phyloP scores from a whole-genome alignment of 768 basidiomycete genomes.

The Russula olivacea region DNA sequence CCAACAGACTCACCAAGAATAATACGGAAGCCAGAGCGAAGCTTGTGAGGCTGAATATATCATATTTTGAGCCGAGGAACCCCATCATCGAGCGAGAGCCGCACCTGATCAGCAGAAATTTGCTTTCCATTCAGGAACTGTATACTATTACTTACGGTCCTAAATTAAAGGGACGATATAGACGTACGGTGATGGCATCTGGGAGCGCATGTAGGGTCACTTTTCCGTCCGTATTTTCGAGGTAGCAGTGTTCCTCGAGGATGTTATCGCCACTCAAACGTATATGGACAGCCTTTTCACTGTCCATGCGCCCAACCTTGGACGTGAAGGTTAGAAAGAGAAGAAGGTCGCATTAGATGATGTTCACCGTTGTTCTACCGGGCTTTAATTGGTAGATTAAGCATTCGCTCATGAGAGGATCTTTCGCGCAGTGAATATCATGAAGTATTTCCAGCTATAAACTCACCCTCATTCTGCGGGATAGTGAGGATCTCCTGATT shows the following conservation, averaged over 20 bases:
- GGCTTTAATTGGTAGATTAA: slow-evolving; percentile 87
- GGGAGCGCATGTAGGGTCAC: slow-evolving; percentile 77
- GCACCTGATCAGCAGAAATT: slow-evolving; percentile 67
- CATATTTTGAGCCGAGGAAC: slow-evolving; percentile 7
- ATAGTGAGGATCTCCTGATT: neutral
- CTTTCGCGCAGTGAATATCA: slow-evolving; percentile 35
- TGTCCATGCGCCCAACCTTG: slow-evolving; percentile 85
- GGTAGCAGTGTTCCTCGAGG: slow-evolving; percentile 85
- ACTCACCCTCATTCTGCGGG: slow-evolving; percentile 25
- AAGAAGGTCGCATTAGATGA: slow-evolving; percentile 13
- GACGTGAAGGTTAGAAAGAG: slow-evolving; percentile 13
- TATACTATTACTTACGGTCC: slow-evolving; percentile 15
- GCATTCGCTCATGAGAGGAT: slow-evolving; percentile 96
- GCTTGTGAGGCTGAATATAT: slow-evolving; percentile 56
- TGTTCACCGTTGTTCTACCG: slow-evolving; percentile 66
- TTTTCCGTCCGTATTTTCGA: slow-evolving; percentile 80
- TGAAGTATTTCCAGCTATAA: neutral
- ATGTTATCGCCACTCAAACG: slow-evolving; percentile 91
- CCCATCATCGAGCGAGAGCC: slow-evolving; percentile 24
- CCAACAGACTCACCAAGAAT: slow-evolving; percentile 66
- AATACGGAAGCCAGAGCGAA: slow-evolving; percentile 92
- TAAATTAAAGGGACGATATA: neutral
- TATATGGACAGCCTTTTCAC: slow-evolving; percentile 76
- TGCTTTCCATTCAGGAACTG: slow-evolving; percentile 95
- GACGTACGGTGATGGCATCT: slow-evolving; percentile 74